Base-by-base conservation (phyloP, 805 yeast species). In the Metschnikowia kunwiensis region DNA sequence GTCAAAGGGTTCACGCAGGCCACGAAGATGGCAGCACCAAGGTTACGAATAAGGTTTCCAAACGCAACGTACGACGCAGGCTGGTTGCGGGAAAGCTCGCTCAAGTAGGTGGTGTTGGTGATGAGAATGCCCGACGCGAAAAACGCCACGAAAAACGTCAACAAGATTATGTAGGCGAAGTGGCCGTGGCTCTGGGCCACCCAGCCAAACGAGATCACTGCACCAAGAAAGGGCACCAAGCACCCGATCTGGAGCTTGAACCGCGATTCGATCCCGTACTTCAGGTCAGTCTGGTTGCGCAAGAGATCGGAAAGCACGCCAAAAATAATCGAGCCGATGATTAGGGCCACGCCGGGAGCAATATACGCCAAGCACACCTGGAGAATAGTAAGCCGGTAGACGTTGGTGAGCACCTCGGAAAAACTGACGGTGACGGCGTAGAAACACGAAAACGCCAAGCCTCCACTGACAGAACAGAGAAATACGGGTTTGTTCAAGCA, bases 81-180 rank as follows among this genome's bases (percentile, higher is more conserved):
- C 44, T 71, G 74, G 2, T 64, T 68, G 4, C 69, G 59, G 9
- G 73, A 59, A 24, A 75, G 60, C 42, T 76, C 81, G 1, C 78
- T 68, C 32, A 75, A 50, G 49, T 75, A 76, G 0, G 81, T 72
- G 41, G 77, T 74, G 3, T 72, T 71, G 0, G 75, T 67, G 14
- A 73, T 71, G 41, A 74, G 72, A 20, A 74, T 71, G 73, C 78
- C 75, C 0, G 80, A 72, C 63, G 74, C 64, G 1, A 80, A 80
- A 47, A 73, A 71, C 0, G 78, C 78, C 20, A 61, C 58, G 5
- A 74, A 48, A 40, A 72, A 74, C 0, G 72, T 54, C 41, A 70
- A 69, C 4, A 71, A 59, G 34, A 72, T 65, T 3, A 74, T 60
- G 5, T 66, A 43, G 0, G 54, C 65, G 22, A 71, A 57, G 34